Conservation (phyloP, 768 basidiomycete genomes). For the Trametes sanguinea region DNA sequence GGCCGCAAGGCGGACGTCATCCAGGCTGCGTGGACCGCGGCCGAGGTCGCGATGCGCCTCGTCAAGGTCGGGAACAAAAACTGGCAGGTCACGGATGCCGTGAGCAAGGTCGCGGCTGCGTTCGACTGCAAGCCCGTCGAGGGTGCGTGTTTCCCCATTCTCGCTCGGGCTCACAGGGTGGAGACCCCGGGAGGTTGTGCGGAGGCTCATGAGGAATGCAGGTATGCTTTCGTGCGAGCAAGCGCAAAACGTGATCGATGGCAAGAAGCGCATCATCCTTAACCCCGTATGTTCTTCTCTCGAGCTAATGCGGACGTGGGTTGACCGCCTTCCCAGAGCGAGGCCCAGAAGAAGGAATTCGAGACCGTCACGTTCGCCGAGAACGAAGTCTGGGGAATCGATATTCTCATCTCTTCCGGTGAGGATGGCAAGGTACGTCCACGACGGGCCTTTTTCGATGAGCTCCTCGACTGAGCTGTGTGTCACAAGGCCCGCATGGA, state of each 20-base stretch:
- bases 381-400: slow-evolving; percentile 93
- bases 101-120: slow-evolving; percentile 66
- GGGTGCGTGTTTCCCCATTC: slow-evolving; percentile 48
- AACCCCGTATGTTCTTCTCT: slow-evolving; percentile 55
- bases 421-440: slow-evolving; percentile 84
- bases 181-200: not conserved
- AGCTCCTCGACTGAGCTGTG: not conserved
- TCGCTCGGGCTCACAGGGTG: not conserved
- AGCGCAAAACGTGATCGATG: slow-evolving; percentile 91
- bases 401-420: slow-evolving; percentile 83
- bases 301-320: not conserved
- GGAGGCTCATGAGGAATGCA: slow-evolving; percentile 31
- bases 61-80: slow-evolving; percentile 94
- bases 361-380: slow-evolving; percentile 87
- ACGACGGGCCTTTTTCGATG: not conserved
- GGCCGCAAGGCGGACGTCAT: slow-evolving; percentile 89
- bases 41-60: slow-evolving; percentile 88
- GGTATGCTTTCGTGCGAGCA: slow-evolving; percentile 97
- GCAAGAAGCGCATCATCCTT: slow-evolving; percentile 92
- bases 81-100: slow-evolving; percentile 90
- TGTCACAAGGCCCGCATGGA: slow-evolving; percentile 76
- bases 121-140: slow-evolving; percentile 94
- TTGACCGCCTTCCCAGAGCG: slow-evolving; percentile 39
- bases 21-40: slow-evolving; percentile 91
- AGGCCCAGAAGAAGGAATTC: slow-evolving; percentile 81